Evolutionary conservation across 2,329 filamentous ascomycete genomes (phyloP), one percentile per base, ranked within the genome.

Genomic region (Microcyclospora tardicrescens): DNA sequence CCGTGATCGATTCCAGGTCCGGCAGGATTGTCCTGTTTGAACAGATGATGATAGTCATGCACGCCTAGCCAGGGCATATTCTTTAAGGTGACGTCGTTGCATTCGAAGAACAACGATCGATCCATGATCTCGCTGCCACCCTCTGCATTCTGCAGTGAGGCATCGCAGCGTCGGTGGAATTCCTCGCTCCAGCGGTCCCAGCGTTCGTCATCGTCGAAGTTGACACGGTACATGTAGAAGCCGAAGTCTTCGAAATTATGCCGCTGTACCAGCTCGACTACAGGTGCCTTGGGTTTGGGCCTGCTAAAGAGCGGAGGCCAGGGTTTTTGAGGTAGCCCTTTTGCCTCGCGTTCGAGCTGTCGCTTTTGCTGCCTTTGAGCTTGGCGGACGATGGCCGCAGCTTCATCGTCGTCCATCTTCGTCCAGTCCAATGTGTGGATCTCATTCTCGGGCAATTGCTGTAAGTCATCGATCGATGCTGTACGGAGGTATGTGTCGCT

Each of bases 121-220:
- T 36, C 35, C 35, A 15, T 36, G 8, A 36, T 28, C 27, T 27
- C 19, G 14, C 16, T 12, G 2, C 35, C 35, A 9, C 35, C 35
- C 9, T 28, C 16, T 16, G 35, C 35, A 12, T 15, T n/a, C 24
- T 36, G 28, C 28, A 36, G 35, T 24, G 35, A 36, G 31, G 14
- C 11, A 5, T 36, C 35, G n/a, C 28, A 30, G 14, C 28, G 12
- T 16, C 31, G 5, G 0, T 16, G 28, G 13, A 36, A 36, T 5
- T 16, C 5, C 27, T 36, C 35, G 9, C 31, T 29, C 35, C 35
- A 36, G 8, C 35, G 35, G 10, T 14, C n/a, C 35, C 35, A 36
- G n/a, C 24, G 16, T 3, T 8, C 35, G 16, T 36, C 35, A 10
- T 36, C 28, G 27, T 36, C 28, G 14, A 29, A 36, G 13, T 36